A percentile compares a stretch with the other conserved stretches of the same genome.
Conservation (phyloP, 768 basidiomycete genomes). For the Serendipita indica region DNA sequence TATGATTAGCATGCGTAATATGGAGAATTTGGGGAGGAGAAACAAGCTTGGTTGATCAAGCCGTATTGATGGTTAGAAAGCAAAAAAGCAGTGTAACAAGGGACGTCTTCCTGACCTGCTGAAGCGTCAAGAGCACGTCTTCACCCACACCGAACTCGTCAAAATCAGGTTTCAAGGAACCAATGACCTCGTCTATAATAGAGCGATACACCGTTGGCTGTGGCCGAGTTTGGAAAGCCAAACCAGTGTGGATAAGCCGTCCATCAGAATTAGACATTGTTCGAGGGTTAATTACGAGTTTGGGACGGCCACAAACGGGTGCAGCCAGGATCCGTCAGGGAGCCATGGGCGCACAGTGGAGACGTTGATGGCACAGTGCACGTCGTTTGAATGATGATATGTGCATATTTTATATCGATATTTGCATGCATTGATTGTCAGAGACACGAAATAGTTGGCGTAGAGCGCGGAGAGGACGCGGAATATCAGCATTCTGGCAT, state of each 20-base stretch:
- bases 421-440: neutral
- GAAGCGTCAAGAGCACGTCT: conserved; percentile 75
- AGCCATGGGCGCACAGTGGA: too few relatives aligned
- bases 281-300: too few relatives aligned
- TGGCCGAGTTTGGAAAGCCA: too few relatives aligned
- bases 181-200: conserved; percentile 94
- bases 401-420: too few relatives aligned
- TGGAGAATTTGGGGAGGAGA: neutral
- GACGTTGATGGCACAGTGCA: too few relatives aligned
- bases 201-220: conserved; percentile 81
- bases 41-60: neutral
- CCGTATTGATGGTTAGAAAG: conserved; percentile 8
- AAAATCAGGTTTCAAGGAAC: conserved; percentile 78
- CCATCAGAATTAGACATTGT: too few relatives aligned
- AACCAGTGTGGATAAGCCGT: too few relatives aligned
- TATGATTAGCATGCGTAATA: neutral
- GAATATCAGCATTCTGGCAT: neutral
- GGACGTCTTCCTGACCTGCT: conserved; percentile 49
- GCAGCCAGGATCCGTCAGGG: too few relatives aligned
- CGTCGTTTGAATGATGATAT: too few relatives aligned
- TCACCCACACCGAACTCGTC: conserved; percentile 92
- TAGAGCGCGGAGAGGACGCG: neutral
- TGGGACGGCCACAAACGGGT: too few relatives aligned
- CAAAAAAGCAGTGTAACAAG: conserved; percentile 15
- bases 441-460: neutral